Base-by-base conservation (phyloP, 2,329 filamentous ascomycete species). In the Orbilia brochopaga region DNA sequence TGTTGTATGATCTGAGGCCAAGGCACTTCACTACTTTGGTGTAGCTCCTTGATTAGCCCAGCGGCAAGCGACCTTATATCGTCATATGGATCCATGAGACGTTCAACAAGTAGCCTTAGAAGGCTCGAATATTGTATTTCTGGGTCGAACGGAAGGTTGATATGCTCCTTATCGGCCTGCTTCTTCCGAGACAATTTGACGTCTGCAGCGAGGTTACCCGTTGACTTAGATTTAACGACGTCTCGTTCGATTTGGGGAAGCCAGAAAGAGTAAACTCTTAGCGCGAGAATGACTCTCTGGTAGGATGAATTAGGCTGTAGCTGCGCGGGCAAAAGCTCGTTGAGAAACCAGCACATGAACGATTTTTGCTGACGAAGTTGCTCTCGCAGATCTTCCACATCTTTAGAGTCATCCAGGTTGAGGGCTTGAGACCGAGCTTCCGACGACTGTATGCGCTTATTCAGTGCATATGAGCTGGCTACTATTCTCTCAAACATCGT, bases 41-140 rank as follows among this genome's bases (percentile, higher is more conserved):
- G 79, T 44, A 85, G 81, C n/a, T 85, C 76, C 58, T 81, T 82
- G 27, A 90, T 75, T 1, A 87, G 80, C 1, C 79, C 79, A 0
- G 83, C 81, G 1, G 86, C 83, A 40, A 81, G 79, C 48, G 85
- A 86, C 75, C 93, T 85, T 2, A 97, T 90, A 79, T 99, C 94
- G 65, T 97, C 94, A 77, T 96, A 99, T 0, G 93, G 91, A 76
- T 99, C 90, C 77, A 96, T 83, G 6, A 96, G 80, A 21, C 96
- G 84, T 78, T 96, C 91, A 13, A 92, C 81, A 5, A 97, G 81
- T 2, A 87, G 82, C 53, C 89, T 83, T 10, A 86, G 79, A 81
- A 88, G 35, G 7, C 24, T 62, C 0, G 69, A n/a, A 30, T 73
- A 67, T 30, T 63, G 40, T 15, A 67, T 40, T 23, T 73, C 56